Evolutionary conservation across 2,329 filamentous ascomycete species (phyloP), one percentile per base, ranked within the genome.

Genomic region (Mycosphaerelloides madeirae): DNA sequence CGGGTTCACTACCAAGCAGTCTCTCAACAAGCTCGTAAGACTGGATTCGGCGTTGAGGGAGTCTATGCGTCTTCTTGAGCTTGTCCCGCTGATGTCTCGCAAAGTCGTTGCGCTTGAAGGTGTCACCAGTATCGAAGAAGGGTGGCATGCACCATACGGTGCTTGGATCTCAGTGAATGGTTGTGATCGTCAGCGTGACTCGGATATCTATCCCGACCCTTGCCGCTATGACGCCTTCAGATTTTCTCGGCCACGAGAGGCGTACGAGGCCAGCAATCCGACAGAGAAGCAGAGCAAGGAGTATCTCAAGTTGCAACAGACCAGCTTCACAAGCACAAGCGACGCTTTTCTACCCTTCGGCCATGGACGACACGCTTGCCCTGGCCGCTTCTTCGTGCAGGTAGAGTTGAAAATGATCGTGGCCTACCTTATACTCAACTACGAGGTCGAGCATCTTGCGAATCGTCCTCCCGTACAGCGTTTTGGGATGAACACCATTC

Each of bases 301-400:
- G 32, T 52, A 52, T 20, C 38, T 59, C 16, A 49, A 53, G 29
- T 42, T 59, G 46, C 54, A 53, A 9, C 39, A 16, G 44, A 52
- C 33, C 13, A 43, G 46, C 18, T 22, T 57, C 16, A 48, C 47
- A 12, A 53, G 48, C 22, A 56, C 58, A 9, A 43, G 35, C 8
- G 50, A 57, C 6, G 38, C 33, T 7, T 60, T 59, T 18, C 28
- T 60, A n/a, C 19, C 53, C 3, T 61, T 58, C 35, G 55, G 54
- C 1, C 48, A 53, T 43, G 56, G 56, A 1, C 35, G 50, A 11
- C 54, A 59, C 42, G 50, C 52, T 3, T 61, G 58, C 42, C 50
- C 50, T 12, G 70, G 70, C 0, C 63, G 70, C 1, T 73, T 72
- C 64, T 71, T 73, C 47, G 70, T 35, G n/a, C 69, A 32, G 13